Evolutionary conservation across 139 green algal species (phyloP).

Genomic region (Raphidocelis subcapitata): DNA sequence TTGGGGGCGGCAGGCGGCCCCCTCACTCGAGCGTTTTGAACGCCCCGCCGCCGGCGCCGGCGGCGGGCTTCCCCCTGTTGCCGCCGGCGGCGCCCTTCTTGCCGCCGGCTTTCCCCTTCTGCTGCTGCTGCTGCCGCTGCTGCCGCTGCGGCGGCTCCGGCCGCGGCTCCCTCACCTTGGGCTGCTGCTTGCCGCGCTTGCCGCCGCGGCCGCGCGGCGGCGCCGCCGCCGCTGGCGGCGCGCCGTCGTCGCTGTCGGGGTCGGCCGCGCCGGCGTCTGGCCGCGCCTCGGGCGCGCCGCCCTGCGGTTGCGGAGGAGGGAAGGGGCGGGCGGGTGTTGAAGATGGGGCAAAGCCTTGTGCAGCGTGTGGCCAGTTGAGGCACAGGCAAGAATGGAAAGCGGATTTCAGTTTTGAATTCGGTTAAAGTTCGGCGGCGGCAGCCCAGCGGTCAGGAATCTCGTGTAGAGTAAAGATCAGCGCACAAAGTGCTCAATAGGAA

Average conservation of each 20-base stretch:
- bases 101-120: background rate
- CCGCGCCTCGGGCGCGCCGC: background rate
- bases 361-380: background rate
- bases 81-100: background rate
- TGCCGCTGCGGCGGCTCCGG: no score
- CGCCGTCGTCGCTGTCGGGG: no score
- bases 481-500: conserved; percentile 29
- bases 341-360: background rate
- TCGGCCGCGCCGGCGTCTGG: background rate
- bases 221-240: no score
- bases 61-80: no score
- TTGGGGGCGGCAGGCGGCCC: no score
- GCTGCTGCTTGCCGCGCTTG: background rate
- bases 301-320: background rate
- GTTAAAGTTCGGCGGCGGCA: background rate
- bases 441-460: conserved; percentile 38
- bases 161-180: no score
- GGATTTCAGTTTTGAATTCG: background rate
- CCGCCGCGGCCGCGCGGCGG: background rate
- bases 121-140: no score
- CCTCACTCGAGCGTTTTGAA: no score
- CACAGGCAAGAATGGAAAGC: no score
- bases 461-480: conserved; percentile 32
- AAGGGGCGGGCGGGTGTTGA: background rate
- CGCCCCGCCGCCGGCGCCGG: no score